Base-by-base conservation (phyloP, 345 rosid genomes). In the Erysimum cheiranthoides region DNA sequence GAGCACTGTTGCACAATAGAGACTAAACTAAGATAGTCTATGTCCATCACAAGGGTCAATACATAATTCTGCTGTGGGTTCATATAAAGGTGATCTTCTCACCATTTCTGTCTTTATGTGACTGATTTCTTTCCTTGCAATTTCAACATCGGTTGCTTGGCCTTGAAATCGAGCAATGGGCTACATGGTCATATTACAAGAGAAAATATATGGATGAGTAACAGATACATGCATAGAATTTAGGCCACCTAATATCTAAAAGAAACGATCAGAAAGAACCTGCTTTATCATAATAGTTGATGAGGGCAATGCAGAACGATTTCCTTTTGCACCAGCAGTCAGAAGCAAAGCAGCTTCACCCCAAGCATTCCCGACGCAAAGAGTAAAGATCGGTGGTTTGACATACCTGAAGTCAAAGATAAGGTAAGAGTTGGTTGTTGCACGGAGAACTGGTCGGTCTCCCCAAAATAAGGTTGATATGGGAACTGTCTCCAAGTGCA, bases 331-430 rank as follows among this genome's bases (percentile, higher is more conserved):
- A 36, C 83, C 83, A 11, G 83, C 83, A 71, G 83, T 75, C 65
- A 80, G 60, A 52, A 92, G 93, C 70, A 95, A 81, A 45, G 97
- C 93, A 51, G 97, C 99, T 86, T 95, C 99, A 61, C 97, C 99
- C 99, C 97, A 92, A 68, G 99, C 99, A 84, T 90, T 92, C 61
- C 99, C 97, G 32, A 92, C 92, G 73, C 97, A 95, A 0, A 95
- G 92, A 62, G 98, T 94, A 78, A 87, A 90, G 75, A 94, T 92
- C n/a, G 97, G 99, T 30, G 95, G 85, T 73, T 85, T 85, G 31
- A 88, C 90, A 84, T 84, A 84, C 75, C 99, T 92, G 85, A 65
- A 80, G 68, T 46, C 30, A 43, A 61, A 30, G 49, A 73, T 39
- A 70, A 57, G 13, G 53, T 69, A 28, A 68, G 73, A 56, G 43